Conservation (phyloP, 2,329 filamentous ascomycete species). For the Mycosphaerella sp. region DNA sequence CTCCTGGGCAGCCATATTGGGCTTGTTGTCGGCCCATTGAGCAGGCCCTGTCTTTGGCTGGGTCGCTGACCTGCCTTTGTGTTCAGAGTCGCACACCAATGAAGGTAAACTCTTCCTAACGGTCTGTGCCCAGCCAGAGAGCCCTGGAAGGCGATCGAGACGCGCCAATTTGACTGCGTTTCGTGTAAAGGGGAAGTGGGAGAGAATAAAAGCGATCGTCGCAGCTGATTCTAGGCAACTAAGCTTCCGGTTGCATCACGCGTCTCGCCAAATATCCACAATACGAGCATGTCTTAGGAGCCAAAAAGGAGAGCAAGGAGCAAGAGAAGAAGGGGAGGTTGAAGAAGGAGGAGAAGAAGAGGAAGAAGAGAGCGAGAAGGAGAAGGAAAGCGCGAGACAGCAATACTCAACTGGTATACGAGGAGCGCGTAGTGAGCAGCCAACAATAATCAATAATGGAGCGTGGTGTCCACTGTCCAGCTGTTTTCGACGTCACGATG, state of each 20-base stretch:
- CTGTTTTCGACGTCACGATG: no score
- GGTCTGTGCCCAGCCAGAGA: conserved; percentile 29
- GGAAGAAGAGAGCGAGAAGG: background rate
- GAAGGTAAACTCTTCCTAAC: conserved; percentile 22
- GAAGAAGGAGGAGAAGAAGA: background rate
- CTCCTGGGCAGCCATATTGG: conserved; percentile 39
- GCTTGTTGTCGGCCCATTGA: conserved; percentile 26
- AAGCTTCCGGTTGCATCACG: background rate
- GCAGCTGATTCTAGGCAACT: background rate
- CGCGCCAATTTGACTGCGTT: conserved; percentile 28
- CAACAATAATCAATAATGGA: background rate
- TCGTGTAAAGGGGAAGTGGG: background rate
- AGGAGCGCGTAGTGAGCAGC: background rate
- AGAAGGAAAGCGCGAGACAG: background rate
- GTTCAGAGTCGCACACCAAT: conserved; percentile 20
- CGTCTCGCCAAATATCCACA: background rate
- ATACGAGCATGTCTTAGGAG: background rate
- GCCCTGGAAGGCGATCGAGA: conserved; percentile 24
- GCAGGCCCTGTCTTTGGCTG: conserved; percentile 26
- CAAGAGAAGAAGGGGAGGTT: background rate
- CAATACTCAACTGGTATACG: background rate
- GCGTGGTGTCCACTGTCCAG: no score
- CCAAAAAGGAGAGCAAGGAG: background rate
- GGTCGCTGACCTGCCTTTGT: conserved; percentile 20
- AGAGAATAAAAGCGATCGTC: background rate